Evolutionary conservation across 257 asterid species (phyloP).

Genomic region (Oldenlandia corymbosa): DNA sequence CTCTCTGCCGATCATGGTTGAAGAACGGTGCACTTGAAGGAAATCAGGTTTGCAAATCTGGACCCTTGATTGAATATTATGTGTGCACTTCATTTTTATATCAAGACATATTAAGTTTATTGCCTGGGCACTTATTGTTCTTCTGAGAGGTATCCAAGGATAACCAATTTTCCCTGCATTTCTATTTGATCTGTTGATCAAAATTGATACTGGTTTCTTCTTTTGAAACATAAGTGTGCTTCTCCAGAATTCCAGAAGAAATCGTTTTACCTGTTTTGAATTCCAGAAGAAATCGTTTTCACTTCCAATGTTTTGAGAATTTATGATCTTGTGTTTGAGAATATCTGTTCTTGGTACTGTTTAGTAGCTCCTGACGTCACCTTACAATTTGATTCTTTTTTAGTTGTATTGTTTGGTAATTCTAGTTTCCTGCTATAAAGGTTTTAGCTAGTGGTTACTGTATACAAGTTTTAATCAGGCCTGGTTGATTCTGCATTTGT

Average conservation of each 20-base stretch:
- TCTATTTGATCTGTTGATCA: not conserved
- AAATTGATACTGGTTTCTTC: not conserved
- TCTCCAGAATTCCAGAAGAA: not conserved
- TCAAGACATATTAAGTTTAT: not conserved
- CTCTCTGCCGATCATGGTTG: slow-evolving; percentile 86
- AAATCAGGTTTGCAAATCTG: slow-evolving; percentile 51
- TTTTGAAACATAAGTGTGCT: not conserved
- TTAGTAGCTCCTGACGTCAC: not conserved
- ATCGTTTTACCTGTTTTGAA: too few species aligned
- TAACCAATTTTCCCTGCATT: not conserved
- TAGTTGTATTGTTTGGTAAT: not conserved
- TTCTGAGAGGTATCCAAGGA: not conserved
- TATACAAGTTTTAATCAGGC: too few species aligned
- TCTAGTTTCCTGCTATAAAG: too few species aligned
- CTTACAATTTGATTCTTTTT: not conserved
- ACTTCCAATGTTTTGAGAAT: not conserved
- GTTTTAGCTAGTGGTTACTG: too few species aligned
- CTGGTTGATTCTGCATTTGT: not conserved
- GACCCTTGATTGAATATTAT: not conserved
- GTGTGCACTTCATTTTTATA: not conserved
- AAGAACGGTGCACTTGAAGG: slow-evolving; percentile 70
- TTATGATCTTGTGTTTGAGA: not conserved
- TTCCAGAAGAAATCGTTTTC: too few species aligned
- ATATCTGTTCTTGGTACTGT: not conserved
- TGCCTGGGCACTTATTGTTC: not conserved